Percentiles rank a stretch among this genome's conserved stretches.
Conservation (phyloP, 257 asterid genomes). For the Oldenlandia corymbosa region DNA sequence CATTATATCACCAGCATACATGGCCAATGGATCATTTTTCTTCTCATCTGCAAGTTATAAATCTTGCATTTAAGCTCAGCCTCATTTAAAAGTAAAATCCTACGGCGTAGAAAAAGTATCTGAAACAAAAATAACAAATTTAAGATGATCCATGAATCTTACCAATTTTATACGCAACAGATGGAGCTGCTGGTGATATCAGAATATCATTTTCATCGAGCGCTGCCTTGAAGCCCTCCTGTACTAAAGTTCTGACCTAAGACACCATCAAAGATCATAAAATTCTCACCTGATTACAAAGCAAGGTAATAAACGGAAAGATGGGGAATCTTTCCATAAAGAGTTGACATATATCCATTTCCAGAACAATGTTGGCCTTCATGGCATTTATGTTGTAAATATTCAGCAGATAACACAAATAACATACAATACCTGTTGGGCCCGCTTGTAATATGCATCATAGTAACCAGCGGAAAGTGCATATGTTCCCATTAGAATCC, state of each 20-base stretch:
- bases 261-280: constrained; percentile 18
- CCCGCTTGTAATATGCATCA: constrained; percentile 97
- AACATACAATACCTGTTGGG: constrained; percentile 73
- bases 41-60: constrained; percentile 70
- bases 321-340: background rate
- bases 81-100: constrained; percentile 4
- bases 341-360: background rate
- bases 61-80: constrained; percentile 10
- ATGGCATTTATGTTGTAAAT: background rate
- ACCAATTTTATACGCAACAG: constrained; percentile 90
- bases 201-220: constrained; percentile 68
- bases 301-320: background rate
- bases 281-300: constrained; percentile 5
- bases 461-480: constrained; percentile 99
- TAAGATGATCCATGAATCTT: constrained; percentile 15
- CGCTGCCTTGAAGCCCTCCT: constrained; percentile 71
- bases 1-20: constrained; percentile 99
- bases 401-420: background rate
- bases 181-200: constrained; percentile 95
- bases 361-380: background rate
- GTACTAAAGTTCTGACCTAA: constrained; percentile 84
- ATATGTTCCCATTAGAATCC: constrained; percentile 96
- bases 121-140: constrained; percentile 5
- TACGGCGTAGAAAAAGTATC: background rate
- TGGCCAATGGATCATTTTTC: constrained; percentile 96